These are phyloP conservation scores for Aphanomyces astaci DNA, from an alignment of 352 stramenopile species.

Conservation along the genomic window DNA sequence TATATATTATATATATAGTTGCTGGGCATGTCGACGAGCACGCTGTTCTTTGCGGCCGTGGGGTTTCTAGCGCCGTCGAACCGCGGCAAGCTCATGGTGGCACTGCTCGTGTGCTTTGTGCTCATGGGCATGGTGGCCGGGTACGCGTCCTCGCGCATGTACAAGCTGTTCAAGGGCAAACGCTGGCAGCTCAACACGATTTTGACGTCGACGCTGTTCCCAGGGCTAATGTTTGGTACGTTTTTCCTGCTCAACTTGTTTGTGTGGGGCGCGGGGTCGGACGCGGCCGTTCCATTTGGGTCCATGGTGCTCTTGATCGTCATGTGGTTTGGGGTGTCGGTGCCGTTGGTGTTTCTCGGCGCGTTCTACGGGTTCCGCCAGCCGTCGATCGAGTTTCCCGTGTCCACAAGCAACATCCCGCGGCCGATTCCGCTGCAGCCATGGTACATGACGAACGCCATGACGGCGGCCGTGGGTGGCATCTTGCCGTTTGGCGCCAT, in stretches of 20 bases:
- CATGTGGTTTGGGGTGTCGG: slow-evolving; percentile 98
- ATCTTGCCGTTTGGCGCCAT: slow-evolving; percentile 98
- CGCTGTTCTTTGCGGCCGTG: slow-evolving; percentile 95
- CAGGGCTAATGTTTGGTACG: slow-evolving; percentile 92
- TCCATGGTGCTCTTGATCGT: slow-evolving; percentile 97
- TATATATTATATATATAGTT: slow-evolving; percentile 33
- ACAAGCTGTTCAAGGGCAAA: slow-evolving; percentile 99
- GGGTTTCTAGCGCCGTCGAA: slow-evolving; percentile 96
- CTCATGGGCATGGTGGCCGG: slow-evolving; percentile 94
- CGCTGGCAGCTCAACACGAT: slow-evolving; percentile 96
- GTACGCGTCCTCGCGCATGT: slow-evolving; percentile 93
- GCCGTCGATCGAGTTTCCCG: slow-evolving; percentile 90
- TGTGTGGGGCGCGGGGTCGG: slow-evolving; percentile 89
- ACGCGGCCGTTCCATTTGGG: slow-evolving; percentile 92
- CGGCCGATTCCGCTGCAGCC: slow-evolving; percentile 96
- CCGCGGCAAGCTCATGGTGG: slow-evolving; percentile 96
- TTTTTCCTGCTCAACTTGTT: slow-evolving; percentile 98
- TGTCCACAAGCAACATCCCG: slow-evolving; percentile 97
- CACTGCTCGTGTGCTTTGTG: slow-evolving; percentile 96
- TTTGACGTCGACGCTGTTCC: slow-evolving; percentile 94
- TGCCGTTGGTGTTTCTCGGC: slow-evolving; percentile 97
- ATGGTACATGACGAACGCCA: slow-evolving; percentile 96
- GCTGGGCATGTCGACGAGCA: slow-evolving; percentile 92
- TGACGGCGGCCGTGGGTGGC: slow-evolving; percentile 91
- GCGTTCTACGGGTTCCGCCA: slow-evolving; percentile 98